phyloP scores from a whole-genome alignment of 1,284 basidiomycete genomes.

The Quambalaria eucalypti region DNA sequence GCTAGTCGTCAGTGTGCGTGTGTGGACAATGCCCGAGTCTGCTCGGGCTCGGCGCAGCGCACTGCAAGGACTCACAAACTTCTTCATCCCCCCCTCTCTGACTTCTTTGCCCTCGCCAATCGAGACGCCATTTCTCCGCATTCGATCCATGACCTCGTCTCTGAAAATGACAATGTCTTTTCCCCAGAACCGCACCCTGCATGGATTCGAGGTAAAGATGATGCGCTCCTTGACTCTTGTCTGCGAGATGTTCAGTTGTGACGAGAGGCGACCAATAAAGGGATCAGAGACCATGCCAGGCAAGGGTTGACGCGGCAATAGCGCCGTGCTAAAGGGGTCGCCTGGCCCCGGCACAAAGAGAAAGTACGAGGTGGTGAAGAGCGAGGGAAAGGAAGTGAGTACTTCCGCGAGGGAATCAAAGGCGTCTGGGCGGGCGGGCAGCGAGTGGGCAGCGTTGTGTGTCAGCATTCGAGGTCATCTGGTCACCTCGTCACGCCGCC shows the following conservation, averaged over 20 bases:
- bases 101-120: constrained; percentile 27
- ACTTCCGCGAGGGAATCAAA: constrained; percentile 79
- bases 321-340: constrained; percentile 60
- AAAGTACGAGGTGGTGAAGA: constrained; percentile 74
- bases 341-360: constrained; percentile 87
- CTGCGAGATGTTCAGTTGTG: constrained; percentile 11
- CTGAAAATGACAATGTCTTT: constrained; percentile 92
- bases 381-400: constrained; percentile 66
- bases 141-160: constrained; percentile 85
- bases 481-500: background rate
- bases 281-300: constrained; percentile 59
- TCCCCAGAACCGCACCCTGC: constrained; percentile 85
- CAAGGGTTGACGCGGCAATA: constrained; percentile 61
- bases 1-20: too few species aligned
- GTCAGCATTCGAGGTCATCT: constrained; percentile 2
- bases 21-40: background rate
- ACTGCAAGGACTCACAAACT: constrained; percentile 21
- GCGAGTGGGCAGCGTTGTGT: background rate
- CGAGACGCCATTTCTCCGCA: constrained; percentile 65
- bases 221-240: constrained; percentile 12
- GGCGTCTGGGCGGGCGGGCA: constrained; percentile 55
- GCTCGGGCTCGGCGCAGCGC: background rate
- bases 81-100: constrained; percentile 24
- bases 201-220: constrained; percentile 77
- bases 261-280: constrained; percentile 7